phyloP scores from a whole-genome alignment of 108 stramenopile species.

The Chaetoceros tenuissimus region DNA sequence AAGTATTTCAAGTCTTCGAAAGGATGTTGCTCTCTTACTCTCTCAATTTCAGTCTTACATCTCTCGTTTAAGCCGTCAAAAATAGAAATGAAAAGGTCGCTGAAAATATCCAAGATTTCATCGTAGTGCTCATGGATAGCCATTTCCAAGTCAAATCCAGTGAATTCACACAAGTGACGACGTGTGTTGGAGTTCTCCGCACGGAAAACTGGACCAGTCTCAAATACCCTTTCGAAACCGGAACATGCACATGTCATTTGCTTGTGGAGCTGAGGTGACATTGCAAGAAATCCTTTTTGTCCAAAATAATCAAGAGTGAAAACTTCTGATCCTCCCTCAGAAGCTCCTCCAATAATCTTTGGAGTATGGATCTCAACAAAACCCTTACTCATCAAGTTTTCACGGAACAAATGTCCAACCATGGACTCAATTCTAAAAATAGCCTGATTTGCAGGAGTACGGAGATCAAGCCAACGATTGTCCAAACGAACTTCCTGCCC shows the following conservation, averaged over 20 bases:
- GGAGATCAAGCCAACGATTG: conserved; percentile 95
- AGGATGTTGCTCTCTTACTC: conserved; percentile 91
- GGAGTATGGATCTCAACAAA: conserved; percentile 98
- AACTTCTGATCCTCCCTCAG: conserved; percentile 95
- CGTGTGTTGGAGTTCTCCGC: conserved; percentile 98
- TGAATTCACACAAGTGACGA: conserved; percentile 98
- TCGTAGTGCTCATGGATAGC: conserved; percentile 98
- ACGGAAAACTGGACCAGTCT: conserved; percentile 98
- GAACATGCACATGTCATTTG: conserved; percentile 97
- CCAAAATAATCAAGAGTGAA: conserved; percentile 98
- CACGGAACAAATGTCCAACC: conserved; percentile 93
- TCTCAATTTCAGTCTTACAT: conserved; percentile 83
- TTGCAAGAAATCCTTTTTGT: conserved; percentile 90
- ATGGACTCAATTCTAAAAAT: conserved; percentile 95
- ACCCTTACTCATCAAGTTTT: conserved; percentile 74
- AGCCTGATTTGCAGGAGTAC: conserved; percentile 97
- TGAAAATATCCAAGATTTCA: conserved; percentile 94
- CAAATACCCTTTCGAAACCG: conserved; percentile 97
- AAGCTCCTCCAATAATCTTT: conserved; percentile 95
- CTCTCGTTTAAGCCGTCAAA: conserved; percentile 90
- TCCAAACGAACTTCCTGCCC: conserved; percentile 90
- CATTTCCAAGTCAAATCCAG: conserved; percentile 99
- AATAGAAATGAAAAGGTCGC: conserved; percentile 94
- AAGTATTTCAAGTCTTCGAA: conserved; percentile 93
- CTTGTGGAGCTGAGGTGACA: conserved; percentile 99